phyloP scores from a whole-genome alignment of 805 yeast species.

The Blastobotrys robertii region DNA sequence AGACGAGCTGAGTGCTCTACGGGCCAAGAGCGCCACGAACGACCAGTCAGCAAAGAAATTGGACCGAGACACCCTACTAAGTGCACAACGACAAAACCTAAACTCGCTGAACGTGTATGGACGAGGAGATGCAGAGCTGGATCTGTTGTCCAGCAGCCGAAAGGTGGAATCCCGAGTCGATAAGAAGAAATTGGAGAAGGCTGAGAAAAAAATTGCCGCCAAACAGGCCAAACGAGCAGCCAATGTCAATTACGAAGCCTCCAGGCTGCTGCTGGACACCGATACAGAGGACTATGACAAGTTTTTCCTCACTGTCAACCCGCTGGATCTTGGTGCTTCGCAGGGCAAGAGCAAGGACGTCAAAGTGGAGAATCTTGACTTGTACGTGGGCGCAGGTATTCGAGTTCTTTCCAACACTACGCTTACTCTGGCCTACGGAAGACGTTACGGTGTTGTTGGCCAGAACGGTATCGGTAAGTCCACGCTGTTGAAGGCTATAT shows the following conservation, averaged over 20 bases:
- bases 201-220: constrained; percentile 94
- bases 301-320: constrained; percentile 90
- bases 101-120: constrained; percentile 68
- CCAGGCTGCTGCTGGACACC: constrained; percentile 65
- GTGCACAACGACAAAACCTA: constrained; percentile 54
- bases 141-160: constrained; percentile 66
- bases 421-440: constrained; percentile 80
- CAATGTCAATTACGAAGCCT: constrained; percentile 50
- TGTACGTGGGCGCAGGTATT: constrained; percentile 92
- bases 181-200: constrained; percentile 92
- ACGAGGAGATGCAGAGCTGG: constrained; percentile 80
- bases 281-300: constrained; percentile 75
- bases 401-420: constrained; percentile 85
- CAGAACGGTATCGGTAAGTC: constrained; percentile 99
- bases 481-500: constrained; percentile 78
- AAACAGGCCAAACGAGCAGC: constrained; percentile 78
- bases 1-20: constrained; percentile 39
- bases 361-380: constrained; percentile 83
- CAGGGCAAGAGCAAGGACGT: constrained; percentile 92
- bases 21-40: constrained; percentile 58
- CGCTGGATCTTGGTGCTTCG: constrained; percentile 62
- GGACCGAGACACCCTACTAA: constrained; percentile 53
- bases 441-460: constrained; percentile 95
- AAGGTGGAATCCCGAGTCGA: constrained; percentile 91
- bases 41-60: constrained; percentile 87